These are phyloP conservation scores for Boechera divaricarpa DNA, from an alignment of 345 rosid species.

Conservation along the genomic window DNA sequence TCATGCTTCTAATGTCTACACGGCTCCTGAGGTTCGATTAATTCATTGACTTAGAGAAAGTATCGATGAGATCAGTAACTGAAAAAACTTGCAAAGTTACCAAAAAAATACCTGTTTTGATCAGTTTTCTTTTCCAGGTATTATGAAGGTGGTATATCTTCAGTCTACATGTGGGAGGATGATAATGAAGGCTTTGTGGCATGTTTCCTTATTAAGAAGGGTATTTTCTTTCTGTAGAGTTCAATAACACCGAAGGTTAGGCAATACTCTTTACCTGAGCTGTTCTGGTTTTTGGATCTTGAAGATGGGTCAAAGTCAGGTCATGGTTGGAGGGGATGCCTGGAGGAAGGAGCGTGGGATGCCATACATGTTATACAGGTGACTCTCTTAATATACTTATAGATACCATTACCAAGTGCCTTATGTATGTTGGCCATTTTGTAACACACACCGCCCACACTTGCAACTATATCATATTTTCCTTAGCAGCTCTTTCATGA, in stretches of 20 bases:
- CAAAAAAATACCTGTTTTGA: conserved; percentile 34
- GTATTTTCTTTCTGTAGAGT: conserved; percentile 46
- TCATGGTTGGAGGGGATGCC: conserved; percentile 90
- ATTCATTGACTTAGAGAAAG: not conserved
- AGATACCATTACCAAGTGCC: conserved; percentile 8
- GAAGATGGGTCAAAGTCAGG: conserved; percentile 93
- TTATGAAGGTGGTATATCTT: conserved; percentile 98
- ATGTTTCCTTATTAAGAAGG: conserved; percentile 95
- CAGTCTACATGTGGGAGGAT: conserved; percentile 98
- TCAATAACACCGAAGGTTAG: not conserved
- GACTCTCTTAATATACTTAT: conserved; percentile 18
- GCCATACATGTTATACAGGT: conserved; percentile 97
- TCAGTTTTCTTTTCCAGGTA: conserved; percentile 64
- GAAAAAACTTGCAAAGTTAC: not conserved
- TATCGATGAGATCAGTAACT: not conserved
- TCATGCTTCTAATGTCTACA: not conserved
- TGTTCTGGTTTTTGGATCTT: conserved; percentile 25
- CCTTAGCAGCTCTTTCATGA: not conserved
- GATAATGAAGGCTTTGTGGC: conserved; percentile 90
- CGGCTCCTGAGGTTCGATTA: not conserved
- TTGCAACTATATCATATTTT: not conserved
- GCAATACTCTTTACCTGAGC: conserved; percentile 3
- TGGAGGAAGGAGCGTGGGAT: conserved; percentile 99
- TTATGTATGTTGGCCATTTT: not conserved
- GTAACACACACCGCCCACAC: conserved; percentile 16